Evolutionary conservation across 2,329 filamentous ascomycete genomes (phyloP).

Genomic region (Hymenoscyphus albidus): DNA sequence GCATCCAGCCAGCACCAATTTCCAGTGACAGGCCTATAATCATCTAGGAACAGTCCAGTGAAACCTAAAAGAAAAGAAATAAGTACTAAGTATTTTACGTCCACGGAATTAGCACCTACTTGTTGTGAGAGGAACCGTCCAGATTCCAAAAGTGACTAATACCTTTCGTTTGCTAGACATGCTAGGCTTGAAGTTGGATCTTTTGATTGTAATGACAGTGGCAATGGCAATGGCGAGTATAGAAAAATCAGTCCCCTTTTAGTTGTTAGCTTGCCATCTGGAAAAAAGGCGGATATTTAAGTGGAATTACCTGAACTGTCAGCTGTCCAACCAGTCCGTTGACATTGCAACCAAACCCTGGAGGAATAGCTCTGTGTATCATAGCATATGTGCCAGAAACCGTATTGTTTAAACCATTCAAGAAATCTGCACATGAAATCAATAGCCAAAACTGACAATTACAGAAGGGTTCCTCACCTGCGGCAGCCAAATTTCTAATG

Average conservation of each 20-base stretch:
- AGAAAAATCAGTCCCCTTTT: conserved; percentile 38
- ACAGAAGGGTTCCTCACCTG: conserved; percentile 13
- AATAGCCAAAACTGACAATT: conserved; percentile 13
- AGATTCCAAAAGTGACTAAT: conserved; percentile 13
- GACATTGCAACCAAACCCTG: conserved; percentile 34
- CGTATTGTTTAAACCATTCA: conserved; percentile 16
- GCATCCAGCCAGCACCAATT: conserved; percentile 42
- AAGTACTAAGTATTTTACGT: not conserved
- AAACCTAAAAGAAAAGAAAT: conserved; percentile 10
- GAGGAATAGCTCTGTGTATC: conserved; percentile 22
- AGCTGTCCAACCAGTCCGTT: conserved; percentile 46
- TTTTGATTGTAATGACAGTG: conserved; percentile 40
- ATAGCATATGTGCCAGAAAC: conserved; percentile 19
- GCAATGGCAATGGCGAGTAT: conserved; percentile 44
- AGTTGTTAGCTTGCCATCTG: not conserved
- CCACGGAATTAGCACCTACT: conserved; percentile 10
- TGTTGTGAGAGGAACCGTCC: conserved; percentile 17
- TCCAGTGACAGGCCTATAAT: conserved; percentile 35
- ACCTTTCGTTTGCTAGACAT: conserved; percentile 8
- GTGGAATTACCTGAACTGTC: conserved; percentile 38
- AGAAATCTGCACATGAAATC: not conserved
- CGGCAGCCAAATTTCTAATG: conserved; percentile 24
- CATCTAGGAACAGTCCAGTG: conserved; percentile 13
- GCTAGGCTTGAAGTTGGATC: conserved; percentile 36
- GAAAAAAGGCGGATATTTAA: not conserved